A percentile compares a stretch with the other conserved stretches of the same genome.
Evolutionary conservation across 805 yeast species (phyloP).

Genomic region (Metschnikowia reukaufii): DNA sequence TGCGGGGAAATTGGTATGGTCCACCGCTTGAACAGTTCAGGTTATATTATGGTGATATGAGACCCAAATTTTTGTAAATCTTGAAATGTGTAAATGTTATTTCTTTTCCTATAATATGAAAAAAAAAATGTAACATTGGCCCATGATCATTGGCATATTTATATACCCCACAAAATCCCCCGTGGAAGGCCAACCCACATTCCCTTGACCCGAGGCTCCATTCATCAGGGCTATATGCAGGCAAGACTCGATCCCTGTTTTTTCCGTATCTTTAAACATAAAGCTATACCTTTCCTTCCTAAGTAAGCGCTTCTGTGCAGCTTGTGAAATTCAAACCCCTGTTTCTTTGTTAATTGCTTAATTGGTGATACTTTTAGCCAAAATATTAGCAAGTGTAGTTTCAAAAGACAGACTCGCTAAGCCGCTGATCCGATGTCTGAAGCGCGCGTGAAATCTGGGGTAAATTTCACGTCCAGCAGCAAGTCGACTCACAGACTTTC

Average conservation of each 20-base stretch:
- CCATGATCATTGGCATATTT: constrained; percentile 4
- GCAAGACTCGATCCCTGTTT: not conserved
- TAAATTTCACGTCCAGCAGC: constrained; percentile 1
- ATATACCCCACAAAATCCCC: constrained; percentile 14
- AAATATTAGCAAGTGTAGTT: too few species aligned
- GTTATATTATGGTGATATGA: not conserved
- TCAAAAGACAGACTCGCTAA: not conserved
- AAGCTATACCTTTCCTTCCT: too few species aligned
- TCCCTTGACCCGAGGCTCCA: constrained; percentile 20
- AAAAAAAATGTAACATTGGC: not conserved
- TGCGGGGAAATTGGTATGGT: not conserved
- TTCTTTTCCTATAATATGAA: not conserved
- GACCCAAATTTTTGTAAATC: not conserved
- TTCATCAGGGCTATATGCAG: constrained; percentile 2
- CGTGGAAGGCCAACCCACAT: not conserved
- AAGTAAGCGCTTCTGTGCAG: too few species aligned
- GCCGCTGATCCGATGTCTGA: not conserved
- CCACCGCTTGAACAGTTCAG: not conserved
- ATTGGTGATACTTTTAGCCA: too few species aligned
- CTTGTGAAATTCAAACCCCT: too few species aligned
- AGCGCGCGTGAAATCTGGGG: constrained; percentile 18
- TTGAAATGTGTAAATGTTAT: not conserved
- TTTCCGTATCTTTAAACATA: not conserved
- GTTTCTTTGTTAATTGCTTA: too few species aligned
- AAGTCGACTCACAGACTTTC: too few species aligned